These are phyloP conservation scores for Medicago lupulina DNA, from an alignment of 306 rosid genomes.

Conservation along the genomic window DNA sequence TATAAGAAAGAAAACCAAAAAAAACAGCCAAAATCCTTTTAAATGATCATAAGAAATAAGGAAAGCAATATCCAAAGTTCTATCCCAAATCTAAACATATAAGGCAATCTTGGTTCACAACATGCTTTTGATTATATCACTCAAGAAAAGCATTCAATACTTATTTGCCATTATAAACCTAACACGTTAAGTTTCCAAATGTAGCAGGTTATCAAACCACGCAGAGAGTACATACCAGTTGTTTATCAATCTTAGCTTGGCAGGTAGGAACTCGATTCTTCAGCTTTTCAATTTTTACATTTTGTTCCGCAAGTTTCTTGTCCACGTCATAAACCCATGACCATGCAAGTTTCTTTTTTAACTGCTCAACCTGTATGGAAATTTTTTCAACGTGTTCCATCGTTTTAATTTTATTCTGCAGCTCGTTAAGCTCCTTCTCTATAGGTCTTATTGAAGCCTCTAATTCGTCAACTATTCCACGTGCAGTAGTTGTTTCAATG, in stretches of 20 bases:
- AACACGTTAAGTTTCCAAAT: neutral
- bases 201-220: neutral
- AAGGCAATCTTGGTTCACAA: neutral
- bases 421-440: constrained; percentile 77
- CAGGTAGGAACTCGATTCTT: constrained; percentile 77
- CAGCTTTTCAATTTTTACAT: constrained; percentile 59
- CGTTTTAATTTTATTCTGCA: constrained; percentile 72
- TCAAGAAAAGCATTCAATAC: neutral
- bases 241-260: constrained; percentile 75
- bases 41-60: constrained; percentile 4
- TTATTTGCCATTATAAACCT: neutral
- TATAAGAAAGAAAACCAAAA: constrained; percentile 1
- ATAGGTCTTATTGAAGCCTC: constrained; percentile 79
- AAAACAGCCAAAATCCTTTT: constrained; percentile 1
- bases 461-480: constrained; percentile 62
- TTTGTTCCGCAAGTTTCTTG: constrained; percentile 61
- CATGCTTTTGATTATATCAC: neutral
- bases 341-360: constrained; percentile 96
- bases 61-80: neutral
- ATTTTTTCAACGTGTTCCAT: constrained; percentile 90
- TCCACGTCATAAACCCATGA: constrained; percentile 89
- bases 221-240: constrained; percentile 54
- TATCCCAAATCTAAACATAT: neutral
- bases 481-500: constrained; percentile 56
- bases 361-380: constrained; percentile 62